A percentile compares a stretch with the other conserved stretches of the same genome.
These are phyloP conservation scores for Fusarium sp. DNA, from an alignment of 2,329 filamentous ascomycete species.

Conservation along the genomic window DNA sequence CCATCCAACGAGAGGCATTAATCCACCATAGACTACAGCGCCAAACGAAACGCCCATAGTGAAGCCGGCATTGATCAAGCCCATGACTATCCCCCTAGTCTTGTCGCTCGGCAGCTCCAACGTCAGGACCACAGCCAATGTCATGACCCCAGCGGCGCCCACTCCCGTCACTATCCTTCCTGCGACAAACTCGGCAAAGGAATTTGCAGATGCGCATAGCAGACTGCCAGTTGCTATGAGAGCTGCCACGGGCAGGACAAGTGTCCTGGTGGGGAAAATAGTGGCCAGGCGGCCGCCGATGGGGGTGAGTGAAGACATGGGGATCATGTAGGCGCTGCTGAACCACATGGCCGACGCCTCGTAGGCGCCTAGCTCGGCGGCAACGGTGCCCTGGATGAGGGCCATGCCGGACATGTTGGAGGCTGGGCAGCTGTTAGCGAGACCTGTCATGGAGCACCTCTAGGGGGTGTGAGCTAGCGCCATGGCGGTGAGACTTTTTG, in stretches of 20 bases:
- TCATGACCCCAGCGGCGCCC: constrained; percentile 75
- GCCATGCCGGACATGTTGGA: constrained; percentile 82
- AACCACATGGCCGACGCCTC: constrained; percentile 79
- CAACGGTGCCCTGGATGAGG: constrained; percentile 79
- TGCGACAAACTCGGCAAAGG: constrained; percentile 68
- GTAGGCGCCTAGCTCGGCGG: constrained; percentile 76
- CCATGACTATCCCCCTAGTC: constrained; percentile 75
- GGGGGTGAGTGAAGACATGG: constrained; percentile 69
- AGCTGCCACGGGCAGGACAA: constrained; percentile 68
- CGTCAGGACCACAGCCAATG: constrained; percentile 75
- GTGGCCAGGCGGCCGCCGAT: constrained; percentile 74
- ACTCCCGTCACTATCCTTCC: constrained; percentile 73
- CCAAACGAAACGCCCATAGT: constrained; percentile 75
- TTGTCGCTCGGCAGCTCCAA: constrained; percentile 75
- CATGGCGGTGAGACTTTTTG: background rate
- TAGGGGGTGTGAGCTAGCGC: background rate
- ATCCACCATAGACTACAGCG: constrained; percentile 71
- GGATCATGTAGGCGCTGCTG: constrained; percentile 74
- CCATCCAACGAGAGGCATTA: constrained; percentile 73
- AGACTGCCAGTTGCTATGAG: constrained; percentile 68
- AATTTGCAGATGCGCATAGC: constrained; percentile 67
- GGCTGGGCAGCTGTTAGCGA: constrained; percentile 47
- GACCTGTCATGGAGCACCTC: background rate
- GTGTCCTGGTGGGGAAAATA: constrained; percentile 73
- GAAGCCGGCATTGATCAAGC: constrained; percentile 74